Conservation (phyloP, 371 early-diverging fungal species). For the Mucor racemosus region DNA sequence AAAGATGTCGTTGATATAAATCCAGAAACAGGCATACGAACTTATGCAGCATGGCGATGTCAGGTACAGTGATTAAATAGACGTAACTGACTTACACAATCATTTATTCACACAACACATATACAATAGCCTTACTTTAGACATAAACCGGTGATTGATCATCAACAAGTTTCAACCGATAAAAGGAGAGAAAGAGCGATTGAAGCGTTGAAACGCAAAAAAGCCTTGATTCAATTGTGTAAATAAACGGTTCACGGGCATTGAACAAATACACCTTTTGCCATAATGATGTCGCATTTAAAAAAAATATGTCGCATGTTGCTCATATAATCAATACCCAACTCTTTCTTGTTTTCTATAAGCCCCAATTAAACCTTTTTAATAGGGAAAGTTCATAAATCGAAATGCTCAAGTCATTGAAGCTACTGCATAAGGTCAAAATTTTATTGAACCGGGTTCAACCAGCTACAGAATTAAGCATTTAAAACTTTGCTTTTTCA, state of each 20-base stretch:
- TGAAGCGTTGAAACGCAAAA: slow-evolving; percentile 1
- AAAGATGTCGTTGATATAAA: slow-evolving; percentile 38
- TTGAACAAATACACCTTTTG: neutral
- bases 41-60: slow-evolving; percentile 62
- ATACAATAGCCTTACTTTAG: slow-evolving; percentile 11
- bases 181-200: slow-evolving; percentile 9
- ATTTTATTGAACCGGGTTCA: too few relatives aligned
- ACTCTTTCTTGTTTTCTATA: too few relatives aligned
- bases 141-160: neutral
- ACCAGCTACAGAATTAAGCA: too few relatives aligned
- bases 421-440: too few relatives aligned
- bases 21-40: slow-evolving; percentile 45
- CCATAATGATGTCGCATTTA: too few relatives aligned
- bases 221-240: neutral
- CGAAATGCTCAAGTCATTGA: too few relatives aligned
- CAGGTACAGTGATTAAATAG: slow-evolving; percentile 11
- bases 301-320: too few relatives aligned
- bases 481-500: too few relatives aligned
- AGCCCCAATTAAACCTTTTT: too few relatives aligned
- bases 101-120: neutral
- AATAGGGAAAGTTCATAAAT: too few relatives aligned
- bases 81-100: neutral
- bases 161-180: neutral
- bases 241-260: slow-evolving; percentile 6
- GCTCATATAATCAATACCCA: too few relatives aligned